Conservation (phyloP, 768 basidiomycete species). For the Tulasnella calospora region DNA sequence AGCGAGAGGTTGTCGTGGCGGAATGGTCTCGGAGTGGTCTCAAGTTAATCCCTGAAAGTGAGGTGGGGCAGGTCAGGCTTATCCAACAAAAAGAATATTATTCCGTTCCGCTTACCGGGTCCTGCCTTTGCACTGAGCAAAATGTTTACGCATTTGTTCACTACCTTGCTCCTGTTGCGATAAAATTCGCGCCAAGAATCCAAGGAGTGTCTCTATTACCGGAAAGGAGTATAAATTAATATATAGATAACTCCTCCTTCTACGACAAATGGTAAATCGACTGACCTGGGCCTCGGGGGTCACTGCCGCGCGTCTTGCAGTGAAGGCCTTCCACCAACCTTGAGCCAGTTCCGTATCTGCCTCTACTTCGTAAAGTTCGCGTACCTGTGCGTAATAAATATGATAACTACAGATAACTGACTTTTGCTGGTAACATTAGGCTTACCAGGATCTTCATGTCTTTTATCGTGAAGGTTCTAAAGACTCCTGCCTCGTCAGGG, state of each 20-base stretch:
- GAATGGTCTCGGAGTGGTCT: not conserved
- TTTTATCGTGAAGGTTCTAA: not conserved
- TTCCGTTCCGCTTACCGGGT: not conserved
- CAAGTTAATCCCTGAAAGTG: not conserved
- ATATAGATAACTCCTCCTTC: not conserved
- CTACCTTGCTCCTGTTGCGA: not conserved
- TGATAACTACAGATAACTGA: too few species aligned
- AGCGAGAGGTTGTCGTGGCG: not conserved
- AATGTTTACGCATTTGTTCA: not conserved
- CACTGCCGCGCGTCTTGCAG: not conserved
- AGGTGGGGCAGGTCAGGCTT: not conserved
- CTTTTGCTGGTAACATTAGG: not conserved
- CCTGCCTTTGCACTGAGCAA: not conserved
- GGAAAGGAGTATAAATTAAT: not conserved
- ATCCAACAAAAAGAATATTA: not conserved
- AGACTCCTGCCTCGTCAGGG: not conserved
- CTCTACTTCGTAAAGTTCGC: not conserved
- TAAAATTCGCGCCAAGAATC: conserved; percentile 1
- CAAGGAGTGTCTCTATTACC: not conserved
- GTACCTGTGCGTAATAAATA: not conserved
- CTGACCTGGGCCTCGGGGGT: not conserved
- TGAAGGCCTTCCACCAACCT: not conserved
- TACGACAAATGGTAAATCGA: not conserved
- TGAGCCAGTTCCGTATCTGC: not conserved
- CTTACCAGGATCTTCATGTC: not conserved